These are phyloP conservation scores for Poterioochromonas sp. DNA, from an alignment of 352 stramenopile species.

Conservation along the genomic window DNA sequence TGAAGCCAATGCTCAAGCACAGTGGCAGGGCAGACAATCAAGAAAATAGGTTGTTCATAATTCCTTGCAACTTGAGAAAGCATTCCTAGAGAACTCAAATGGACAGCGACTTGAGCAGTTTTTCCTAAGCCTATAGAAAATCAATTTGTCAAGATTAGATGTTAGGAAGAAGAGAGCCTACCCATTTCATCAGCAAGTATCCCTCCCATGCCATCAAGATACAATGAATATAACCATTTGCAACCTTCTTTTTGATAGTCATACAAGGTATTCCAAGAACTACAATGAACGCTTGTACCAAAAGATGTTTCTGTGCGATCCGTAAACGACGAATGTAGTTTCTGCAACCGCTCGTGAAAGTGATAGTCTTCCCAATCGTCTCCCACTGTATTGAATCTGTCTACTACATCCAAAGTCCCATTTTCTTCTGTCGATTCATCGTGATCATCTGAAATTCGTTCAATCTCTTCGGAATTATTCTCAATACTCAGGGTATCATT, in stretches of 20 bases:
- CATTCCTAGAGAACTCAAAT: slow-evolving; percentile 27
- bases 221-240: slow-evolving; percentile 89
- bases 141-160: slow-evolving; percentile 6
- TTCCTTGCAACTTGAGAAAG: neutral
- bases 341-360: slow-evolving; percentile 9
- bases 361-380: slow-evolving; percentile 16
- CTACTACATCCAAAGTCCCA: too few relatives aligned
- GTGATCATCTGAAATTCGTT: too few relatives aligned
- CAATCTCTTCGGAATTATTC: too few relatives aligned
- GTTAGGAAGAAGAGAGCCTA: neutral
- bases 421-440: too few relatives aligned
- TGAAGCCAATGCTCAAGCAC: slow-evolving; percentile 81
- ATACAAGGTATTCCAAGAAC: slow-evolving; percentile 68
- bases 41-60: neutral
- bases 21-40: slow-evolving; percentile 82
- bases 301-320: slow-evolving; percentile 1
- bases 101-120: slow-evolving; percentile 52
- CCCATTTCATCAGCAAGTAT: slow-evolving; percentile 77
- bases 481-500: too few relatives aligned
- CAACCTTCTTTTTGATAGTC: slow-evolving; percentile 87
- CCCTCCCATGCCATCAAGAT: slow-evolving; percentile 87
- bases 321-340: neutral
- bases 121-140: slow-evolving; percentile 73
- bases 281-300: slow-evolving; percentile 48
- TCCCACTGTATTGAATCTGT: too few relatives aligned